A percentile compares a stretch with the other conserved stretches of the same genome.
Evolutionary conservation across 306 rosid species (phyloP).

Genomic region (Luffa acutangula): DNA sequence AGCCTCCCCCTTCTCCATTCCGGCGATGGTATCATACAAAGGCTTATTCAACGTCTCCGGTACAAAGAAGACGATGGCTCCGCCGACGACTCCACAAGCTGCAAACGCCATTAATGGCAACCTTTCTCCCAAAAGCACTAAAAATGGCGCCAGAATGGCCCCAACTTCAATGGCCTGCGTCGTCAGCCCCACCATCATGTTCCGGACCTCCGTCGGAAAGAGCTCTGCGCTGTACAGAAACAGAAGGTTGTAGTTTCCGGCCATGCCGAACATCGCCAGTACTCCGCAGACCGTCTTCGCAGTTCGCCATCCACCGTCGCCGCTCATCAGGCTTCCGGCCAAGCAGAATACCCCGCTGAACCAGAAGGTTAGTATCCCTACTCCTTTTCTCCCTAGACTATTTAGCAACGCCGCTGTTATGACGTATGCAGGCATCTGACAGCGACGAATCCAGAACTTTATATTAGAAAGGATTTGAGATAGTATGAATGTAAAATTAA

Average conservation of each 20-base stretch:
- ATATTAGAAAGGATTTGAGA: too few species aligned
- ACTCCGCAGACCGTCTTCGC: slow-evolving; percentile 34
- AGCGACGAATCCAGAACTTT: too few species aligned
- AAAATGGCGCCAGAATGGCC: slow-evolving; percentile 39
- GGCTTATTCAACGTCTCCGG: slow-evolving; percentile 45
- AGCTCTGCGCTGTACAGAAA: slow-evolving; percentile 40
- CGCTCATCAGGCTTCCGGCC: slow-evolving; percentile 16
- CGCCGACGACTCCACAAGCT: slow-evolving; percentile 25
- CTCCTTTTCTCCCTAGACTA: slow-evolving; percentile 19
- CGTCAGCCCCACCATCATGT: slow-evolving; percentile 28
- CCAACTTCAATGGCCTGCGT: slow-evolving; percentile 42
- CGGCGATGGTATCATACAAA: slow-evolving; percentile 33
- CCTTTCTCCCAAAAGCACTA: slow-evolving; percentile 40
- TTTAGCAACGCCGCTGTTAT: slow-evolving; percentile 23
- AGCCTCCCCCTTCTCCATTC: slow-evolving; percentile 17
- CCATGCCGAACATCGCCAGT: slow-evolving; percentile 48
- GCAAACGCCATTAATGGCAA: slow-evolving; percentile 34
- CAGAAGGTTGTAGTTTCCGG: slow-evolving; percentile 39
- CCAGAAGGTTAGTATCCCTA: slow-evolving; percentile 33
- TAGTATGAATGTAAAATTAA: too few species aligned
- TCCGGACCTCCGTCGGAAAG: slow-evolving; percentile 52
- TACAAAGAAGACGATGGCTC: slow-evolving; percentile 29
- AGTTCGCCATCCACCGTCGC: slow-evolving; percentile 24
- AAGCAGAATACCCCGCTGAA: slow-evolving; percentile 38
- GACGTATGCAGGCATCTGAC: slow-evolving; percentile 13